A percentile compares a stretch with the other conserved stretches of the same genome.
These are phyloP conservation scores for Penicillium fuscoglaucum DNA, from an alignment of 2,329 filamentous ascomycete species.

Conservation along the genomic window DNA sequence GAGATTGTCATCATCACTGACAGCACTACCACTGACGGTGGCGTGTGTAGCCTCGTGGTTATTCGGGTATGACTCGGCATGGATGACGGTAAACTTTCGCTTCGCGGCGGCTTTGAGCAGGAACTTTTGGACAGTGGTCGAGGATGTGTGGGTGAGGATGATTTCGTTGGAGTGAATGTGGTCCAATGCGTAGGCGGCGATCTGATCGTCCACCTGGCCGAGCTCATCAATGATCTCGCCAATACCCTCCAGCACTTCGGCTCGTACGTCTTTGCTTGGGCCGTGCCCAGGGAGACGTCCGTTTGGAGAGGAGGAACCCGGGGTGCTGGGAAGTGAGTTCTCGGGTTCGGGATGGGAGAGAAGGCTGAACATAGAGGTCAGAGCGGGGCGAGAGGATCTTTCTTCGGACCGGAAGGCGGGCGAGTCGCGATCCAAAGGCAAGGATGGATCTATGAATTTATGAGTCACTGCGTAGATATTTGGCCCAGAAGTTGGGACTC, in stretches of 20 bases:
- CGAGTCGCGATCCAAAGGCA: conserved; percentile 31
- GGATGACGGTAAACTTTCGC: conserved; percentile 86
- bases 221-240: conserved; percentile 96
- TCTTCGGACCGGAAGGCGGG: conserved; percentile 32
- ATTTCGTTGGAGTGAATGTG: conserved; percentile 93
- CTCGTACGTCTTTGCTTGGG: conserved; percentile 67
- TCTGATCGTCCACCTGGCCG: conserved; percentile 87
- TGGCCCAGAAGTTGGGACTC: conserved; percentile 14
- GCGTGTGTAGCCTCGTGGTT: conserved; percentile 65
- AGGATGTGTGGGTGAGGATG: conserved; percentile 85
- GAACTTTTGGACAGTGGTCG: conserved; percentile 84
- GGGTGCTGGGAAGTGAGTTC: conserved; percentile 43
- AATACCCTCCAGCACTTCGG: conserved; percentile 90
- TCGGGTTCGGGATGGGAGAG: conserved; percentile 66
- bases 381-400: conserved; percentile 56
- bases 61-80: conserved; percentile 73
- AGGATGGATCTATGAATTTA: conserved; percentile 28
- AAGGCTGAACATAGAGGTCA: conserved; percentile 81
- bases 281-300: conserved; percentile 33
- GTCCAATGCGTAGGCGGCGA: conserved; percentile 81
- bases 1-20: conserved; percentile 50
- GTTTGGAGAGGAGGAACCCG: conserved; percentile 37
- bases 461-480: conserved; percentile 13
- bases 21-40: conserved; percentile 57
- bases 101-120: conserved; percentile 83